Evolutionary conservation across 2,329 filamentous ascomycete species (phyloP).

Genomic region (Aureobasidium melanogenum): DNA sequence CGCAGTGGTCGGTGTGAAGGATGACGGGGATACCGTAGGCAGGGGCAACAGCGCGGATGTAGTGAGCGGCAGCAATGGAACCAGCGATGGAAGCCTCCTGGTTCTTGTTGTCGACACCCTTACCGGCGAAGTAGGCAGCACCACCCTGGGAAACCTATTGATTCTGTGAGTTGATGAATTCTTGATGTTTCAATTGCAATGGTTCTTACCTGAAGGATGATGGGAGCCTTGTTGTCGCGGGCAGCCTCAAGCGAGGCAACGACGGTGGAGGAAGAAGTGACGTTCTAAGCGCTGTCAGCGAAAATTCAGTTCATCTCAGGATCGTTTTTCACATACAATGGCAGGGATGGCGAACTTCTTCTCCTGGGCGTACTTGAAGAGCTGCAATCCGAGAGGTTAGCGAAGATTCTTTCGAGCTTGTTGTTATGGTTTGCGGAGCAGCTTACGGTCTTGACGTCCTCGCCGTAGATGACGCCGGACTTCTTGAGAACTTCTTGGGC

Average conservation of each 20-base stretch:
- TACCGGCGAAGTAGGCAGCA: constrained; percentile 52
- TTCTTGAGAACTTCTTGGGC: constrained; percentile 20
- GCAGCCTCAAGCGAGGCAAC: constrained; percentile 90
- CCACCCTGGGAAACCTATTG: constrained; percentile 70
- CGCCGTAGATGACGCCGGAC: constrained; percentile 32
- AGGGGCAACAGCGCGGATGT: constrained; percentile 81
- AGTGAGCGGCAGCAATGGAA: constrained; percentile 82
- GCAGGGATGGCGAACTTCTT: constrained; percentile 71
- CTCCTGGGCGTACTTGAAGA: constrained; percentile 86
- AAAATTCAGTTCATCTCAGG: background rate
- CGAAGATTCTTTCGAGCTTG: constrained; percentile 3
- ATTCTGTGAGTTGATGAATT: background rate
- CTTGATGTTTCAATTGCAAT: background rate
- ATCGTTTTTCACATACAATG: background rate
- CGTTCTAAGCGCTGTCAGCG: constrained; percentile 46
- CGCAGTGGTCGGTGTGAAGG: constrained; percentile 96
- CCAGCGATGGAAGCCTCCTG: constrained; percentile 86
- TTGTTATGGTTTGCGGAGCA: background rate
- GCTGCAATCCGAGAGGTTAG: constrained; percentile 30
- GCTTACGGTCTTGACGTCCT: constrained; percentile 21
- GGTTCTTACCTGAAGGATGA: constrained; percentile 58
- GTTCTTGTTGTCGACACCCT: constrained; percentile 71
- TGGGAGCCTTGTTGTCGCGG: constrained; percentile 79
- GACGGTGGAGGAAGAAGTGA: constrained; percentile 83
- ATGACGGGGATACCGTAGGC: constrained; percentile 83